Evolutionary conservation across 306 rosid genomes (phyloP), one percentile per base, ranked within the genome.

Genomic region (Mimosa pudica): DNA sequence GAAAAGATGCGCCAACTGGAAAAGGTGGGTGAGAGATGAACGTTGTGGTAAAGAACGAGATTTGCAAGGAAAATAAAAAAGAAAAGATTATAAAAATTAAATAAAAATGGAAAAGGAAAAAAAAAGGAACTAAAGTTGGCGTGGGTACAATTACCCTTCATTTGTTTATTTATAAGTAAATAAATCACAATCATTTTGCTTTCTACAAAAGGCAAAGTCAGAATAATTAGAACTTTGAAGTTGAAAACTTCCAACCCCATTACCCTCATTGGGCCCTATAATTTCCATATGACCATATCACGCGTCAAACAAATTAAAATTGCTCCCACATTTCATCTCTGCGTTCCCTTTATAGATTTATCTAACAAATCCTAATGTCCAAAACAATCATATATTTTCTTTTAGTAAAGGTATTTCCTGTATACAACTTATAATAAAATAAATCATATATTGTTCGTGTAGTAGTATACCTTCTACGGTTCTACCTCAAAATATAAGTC

Each of bases 1-100:
- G 77, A 82, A 82, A 82, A 54, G 76, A 77, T 55, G 79, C 42
- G 42, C 32, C 71, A 65, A 35, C 82, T 16, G 38, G 38, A 45
- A 73, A 77, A 24, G 30, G 82, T 65, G 24, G 85, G 82, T 77
- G 75, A 65, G 78, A 71, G 10, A 4, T 20, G 60, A 52, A 17
- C 60, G 2, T 8, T 2, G 35, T 1, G 14, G 2, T 61, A 62
- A 71, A 12, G 5, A 32, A 12, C 3, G n/a, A 63, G 11, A 42
- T 38, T 38, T 5, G 5, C 3, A 38, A 38, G 5, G 4, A 2
- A 24, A 24, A 24, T 38, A 38, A 38, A 38, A 38, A 38, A 5
- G 42, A 24, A 24, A 32, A 63, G 11, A 17, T 38, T 38, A 5
- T 5, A 38, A 38, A 38, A 38, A 38, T 5, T 0, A 24, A 24